Conservation (phyloP, 495 filamentous ascomycete genomes). For the Aspergillus olivimuriae region DNA sequence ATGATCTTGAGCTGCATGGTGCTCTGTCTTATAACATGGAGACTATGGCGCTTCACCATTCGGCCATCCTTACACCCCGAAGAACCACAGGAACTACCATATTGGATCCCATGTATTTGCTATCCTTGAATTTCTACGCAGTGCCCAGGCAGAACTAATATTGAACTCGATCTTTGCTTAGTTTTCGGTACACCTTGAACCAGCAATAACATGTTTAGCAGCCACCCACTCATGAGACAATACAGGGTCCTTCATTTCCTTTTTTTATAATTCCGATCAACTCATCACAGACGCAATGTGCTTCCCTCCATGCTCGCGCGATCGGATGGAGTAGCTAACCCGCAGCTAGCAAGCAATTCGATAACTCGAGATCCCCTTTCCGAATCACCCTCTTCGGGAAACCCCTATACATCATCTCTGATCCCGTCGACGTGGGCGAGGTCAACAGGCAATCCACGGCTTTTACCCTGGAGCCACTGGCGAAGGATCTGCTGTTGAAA, state of each 20-base stretch:
- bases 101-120: conserved; percentile 14
- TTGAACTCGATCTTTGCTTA: background rate
- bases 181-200: conserved; percentile 1
- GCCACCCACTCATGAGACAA: background rate
- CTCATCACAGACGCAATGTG: background rate
- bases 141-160: background rate
- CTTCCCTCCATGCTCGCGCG: background rate
- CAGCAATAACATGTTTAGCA: background rate
- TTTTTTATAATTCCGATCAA: conserved; percentile 1
- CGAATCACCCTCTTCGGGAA: conserved; percentile 13
- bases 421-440: conserved; percentile 12
- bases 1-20: background rate
- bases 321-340: background rate
- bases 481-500: conserved; percentile 3
- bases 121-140: too few species aligned
- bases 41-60: conserved; percentile 11
- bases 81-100: conserved; percentile 11
- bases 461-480: conserved; percentile 9
- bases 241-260: background rate
- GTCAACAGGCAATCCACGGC: conserved; percentile 13
- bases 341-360: conserved; percentile 1
- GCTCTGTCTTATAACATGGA: conserved; percentile 4
- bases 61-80: conserved; percentile 8
- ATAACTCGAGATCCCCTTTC: conserved; percentile 11
- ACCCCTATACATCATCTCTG: conserved; percentile 15